phyloP scores from a whole-genome alignment of 192 early-diverging fungal species.

The Backusella australiensis region DNA sequence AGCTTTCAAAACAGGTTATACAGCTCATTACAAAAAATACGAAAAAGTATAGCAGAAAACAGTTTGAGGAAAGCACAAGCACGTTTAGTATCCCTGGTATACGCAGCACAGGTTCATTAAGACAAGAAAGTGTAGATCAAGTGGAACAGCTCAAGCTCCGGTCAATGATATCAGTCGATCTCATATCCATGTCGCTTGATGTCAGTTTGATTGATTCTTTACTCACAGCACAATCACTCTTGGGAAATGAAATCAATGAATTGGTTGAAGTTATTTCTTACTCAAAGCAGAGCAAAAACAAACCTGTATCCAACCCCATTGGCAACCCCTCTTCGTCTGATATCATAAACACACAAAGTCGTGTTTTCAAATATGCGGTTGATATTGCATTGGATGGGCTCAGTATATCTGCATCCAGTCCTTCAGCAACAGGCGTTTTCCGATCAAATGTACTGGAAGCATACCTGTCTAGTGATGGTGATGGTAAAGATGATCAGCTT shows the following conservation, averaged over 20 bases:
- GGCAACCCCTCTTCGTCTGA: background rate
- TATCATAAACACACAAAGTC: background rate
- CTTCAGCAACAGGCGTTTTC: constrained; percentile 53
- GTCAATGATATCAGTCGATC: constrained; percentile 52
- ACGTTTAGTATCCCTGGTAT: constrained; percentile 58
- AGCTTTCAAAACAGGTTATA: constrained; percentile 51
- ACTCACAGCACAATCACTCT: constrained; percentile 71
- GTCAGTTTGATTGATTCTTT: constrained; percentile 76
- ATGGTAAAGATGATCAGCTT: constrained; percentile 7
- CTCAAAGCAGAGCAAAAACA: constrained; percentile 30
- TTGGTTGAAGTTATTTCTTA: constrained; percentile 59
- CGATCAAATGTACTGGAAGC: constrained; percentile 62
- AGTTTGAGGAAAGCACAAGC: constrained; percentile 25
- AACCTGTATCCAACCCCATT: background rate
- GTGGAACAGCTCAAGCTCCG: constrained; percentile 40
- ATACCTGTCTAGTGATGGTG: constrained; percentile 51
- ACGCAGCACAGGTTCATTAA: constrained; percentile 45
- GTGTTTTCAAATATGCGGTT: constrained; percentile 43
- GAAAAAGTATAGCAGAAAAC: background rate
- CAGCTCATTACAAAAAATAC: constrained; percentile 44
- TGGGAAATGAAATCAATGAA: constrained; percentile 76
- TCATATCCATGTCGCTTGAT: constrained; percentile 51
- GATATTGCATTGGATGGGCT: constrained; percentile 63
- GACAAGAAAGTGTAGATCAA: constrained; percentile 12
- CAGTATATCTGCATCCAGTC: constrained; percentile 58